Evolutionary conservation across 179 eudicot species (phyloP), one percentile per base, ranked within the genome.

Genomic region (Camellia oleifera): DNA sequence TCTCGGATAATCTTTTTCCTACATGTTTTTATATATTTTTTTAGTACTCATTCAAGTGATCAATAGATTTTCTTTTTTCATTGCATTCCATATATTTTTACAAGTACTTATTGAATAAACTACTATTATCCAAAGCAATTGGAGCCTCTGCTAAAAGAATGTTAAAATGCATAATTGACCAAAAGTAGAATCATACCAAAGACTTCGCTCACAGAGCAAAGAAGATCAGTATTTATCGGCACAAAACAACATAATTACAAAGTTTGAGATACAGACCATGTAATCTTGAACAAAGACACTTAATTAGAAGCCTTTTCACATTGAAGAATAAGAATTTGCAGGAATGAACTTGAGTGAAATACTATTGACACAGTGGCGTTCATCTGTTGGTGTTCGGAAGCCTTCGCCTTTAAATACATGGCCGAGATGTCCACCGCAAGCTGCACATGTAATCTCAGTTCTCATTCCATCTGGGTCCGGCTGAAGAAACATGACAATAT

Each of bases 341-440:
- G 94, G 88, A 65, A 80, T 66, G 70, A 94, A 96, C 88, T 91
- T 96, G 63, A 96, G 81, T 0, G 99, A 96, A 73, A 96, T 78
- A 75, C 99, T 94, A 83, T 96, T 96, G 48, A 96, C 99, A 75
- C 99, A 97, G 78, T 97, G 99, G 53, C 98, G 97, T 77, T 97
- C 99, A 74, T 94, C 90, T 4, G 97, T 92, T 9, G 98, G 98
- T 1, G 97, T 92, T 8, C 74, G 82, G 68, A 92, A 94, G n/a
- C 97, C 91, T 91, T 97, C 98, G 9, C 98, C 98, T 83, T 94
- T 93, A 85, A 97, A 97, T 12, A 97, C 98, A 62, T 97, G 99
- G 3, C 99, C 99, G 4, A 97, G 98, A 83, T 97, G 99, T 12
- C 99, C 99, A 7, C 99, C 97, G 74, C 98, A 97, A 17, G 98